Conservation (phyloP, 495 filamentous ascomycete genomes). For the Viridothelium virens region DNA sequence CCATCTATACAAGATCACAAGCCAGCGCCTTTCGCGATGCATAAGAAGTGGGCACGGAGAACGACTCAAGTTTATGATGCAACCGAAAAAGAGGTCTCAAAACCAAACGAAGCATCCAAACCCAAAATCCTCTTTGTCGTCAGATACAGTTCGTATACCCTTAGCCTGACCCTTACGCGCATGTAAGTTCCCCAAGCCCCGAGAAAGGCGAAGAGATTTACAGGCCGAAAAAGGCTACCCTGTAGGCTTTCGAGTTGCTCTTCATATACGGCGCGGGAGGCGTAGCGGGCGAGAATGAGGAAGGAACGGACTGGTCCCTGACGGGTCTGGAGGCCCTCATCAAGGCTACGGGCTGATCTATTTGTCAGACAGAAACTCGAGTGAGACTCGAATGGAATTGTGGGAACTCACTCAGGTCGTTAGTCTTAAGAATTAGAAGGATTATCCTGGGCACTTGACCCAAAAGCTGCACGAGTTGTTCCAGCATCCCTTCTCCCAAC, state of each 20-base stretch:
- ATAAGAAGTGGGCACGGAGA: neutral
- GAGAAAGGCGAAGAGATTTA: conserved; percentile 49
- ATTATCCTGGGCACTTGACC: conserved; percentile 86
- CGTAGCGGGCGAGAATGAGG: conserved; percentile 89
- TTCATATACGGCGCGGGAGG: conserved; percentile 76
- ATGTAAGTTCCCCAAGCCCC: conserved; percentile 51
- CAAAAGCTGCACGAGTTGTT: conserved; percentile 80
- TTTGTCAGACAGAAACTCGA: conserved; percentile 17
- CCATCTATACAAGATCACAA: neutral
- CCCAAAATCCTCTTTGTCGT: conserved; percentile 42
- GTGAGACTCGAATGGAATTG: conserved; percentile 3
- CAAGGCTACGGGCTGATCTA: conserved; percentile 65
- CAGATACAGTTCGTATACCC: conserved; percentile 55
- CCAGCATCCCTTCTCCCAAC: conserved; percentile 74
- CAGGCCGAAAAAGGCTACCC: conserved; percentile 50
- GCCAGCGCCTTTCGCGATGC: conserved; percentile 2
- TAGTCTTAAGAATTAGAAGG: conserved; percentile 93
- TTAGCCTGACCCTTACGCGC: conserved; percentile 57
- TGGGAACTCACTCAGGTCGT: conserved; percentile 68
- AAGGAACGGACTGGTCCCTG: conserved; percentile 84
- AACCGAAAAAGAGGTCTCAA: neutral
- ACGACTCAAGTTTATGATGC: neutral
- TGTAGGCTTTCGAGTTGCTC: conserved; percentile 72
- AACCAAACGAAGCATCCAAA: conserved; percentile 16
- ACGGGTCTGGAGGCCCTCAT: conserved; percentile 85